Conservation (phyloP, 441 rosid species). For the Pelargonium australe region DNA sequence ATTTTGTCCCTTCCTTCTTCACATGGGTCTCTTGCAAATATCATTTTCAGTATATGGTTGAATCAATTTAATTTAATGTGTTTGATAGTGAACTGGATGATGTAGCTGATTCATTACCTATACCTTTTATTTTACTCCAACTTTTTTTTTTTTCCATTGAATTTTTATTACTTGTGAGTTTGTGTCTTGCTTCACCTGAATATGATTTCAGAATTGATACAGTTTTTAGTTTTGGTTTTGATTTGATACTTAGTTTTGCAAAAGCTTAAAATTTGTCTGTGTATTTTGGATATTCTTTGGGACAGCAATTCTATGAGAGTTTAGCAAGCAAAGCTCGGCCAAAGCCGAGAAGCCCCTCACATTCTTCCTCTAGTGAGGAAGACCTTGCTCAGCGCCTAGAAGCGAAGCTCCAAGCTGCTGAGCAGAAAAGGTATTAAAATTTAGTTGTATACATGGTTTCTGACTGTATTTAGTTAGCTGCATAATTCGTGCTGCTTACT, state of each 20-base stretch:
- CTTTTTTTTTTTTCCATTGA: too few relatives aligned
- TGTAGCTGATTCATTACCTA: neutral
- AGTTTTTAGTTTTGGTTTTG: neutral
- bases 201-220: neutral
- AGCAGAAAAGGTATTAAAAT: conserved; percentile 62
- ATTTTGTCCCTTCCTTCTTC: neutral
- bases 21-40: conserved; percentile 1
- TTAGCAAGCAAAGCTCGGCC: conserved; percentile 82
- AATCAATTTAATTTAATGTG: neutral
- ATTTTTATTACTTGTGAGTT: neutral
- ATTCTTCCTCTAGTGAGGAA: conserved; percentile 48
- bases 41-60: neutral
- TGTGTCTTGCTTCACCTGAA: neutral
- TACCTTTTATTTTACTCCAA: too few relatives aligned
- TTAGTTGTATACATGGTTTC: too few relatives aligned
- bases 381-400: conserved; percentile 76
- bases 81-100: neutral
- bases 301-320: conserved; percentile 78
- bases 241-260: neutral
- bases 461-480: neutral
- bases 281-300: neutral
- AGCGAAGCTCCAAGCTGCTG: conserved; percentile 91
- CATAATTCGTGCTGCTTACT: neutral
- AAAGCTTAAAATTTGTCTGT: neutral
- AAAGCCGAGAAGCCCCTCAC: conserved; percentile 67